Conservation (phyloP, 768 basidiomycete species). For the Hebeloma cylindrosporum region DNA sequence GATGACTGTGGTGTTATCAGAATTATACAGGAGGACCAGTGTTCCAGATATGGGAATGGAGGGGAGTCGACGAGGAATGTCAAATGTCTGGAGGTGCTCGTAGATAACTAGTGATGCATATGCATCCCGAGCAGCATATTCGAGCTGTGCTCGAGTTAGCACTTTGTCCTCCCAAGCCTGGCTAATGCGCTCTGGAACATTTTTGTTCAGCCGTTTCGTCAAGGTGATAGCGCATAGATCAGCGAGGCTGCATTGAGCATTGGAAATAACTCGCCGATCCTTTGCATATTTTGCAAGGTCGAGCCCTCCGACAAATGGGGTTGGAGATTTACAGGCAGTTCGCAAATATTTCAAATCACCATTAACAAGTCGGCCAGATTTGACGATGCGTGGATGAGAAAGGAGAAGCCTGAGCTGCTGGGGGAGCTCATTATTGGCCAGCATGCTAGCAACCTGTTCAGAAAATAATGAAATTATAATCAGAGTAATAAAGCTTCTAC, state of each 20-base stretch:
- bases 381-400: slow-evolving; percentile 19
- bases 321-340: slow-evolving; percentile 10
- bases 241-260: slow-evolving; percentile 22
- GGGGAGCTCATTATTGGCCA: slow-evolving; percentile 14
- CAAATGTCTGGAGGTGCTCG: slow-evolving; percentile 16
- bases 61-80: slow-evolving; percentile 18
- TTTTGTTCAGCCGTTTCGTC: slow-evolving; percentile 13
- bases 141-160: slow-evolving; percentile 12
- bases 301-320: slow-evolving; percentile 25
- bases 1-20: slow-evolving; percentile 13
- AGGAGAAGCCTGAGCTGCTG: slow-evolving; percentile 17
- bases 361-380: slow-evolving; percentile 26
- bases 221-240: slow-evolving; percentile 31
- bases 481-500: not conserved
- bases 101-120: slow-evolving; percentile 18
- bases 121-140: slow-evolving; percentile 20
- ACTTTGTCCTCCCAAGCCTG: slow-evolving; percentile 14
- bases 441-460: slow-evolving; percentile 8
- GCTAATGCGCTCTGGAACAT: slow-evolving; percentile 14
- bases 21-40: slow-evolving; percentile 13
- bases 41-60: not conserved
- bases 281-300: slow-evolving; percentile 32
- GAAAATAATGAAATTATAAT: slow-evolving; percentile 1
- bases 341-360: slow-evolving; percentile 24
- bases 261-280: slow-evolving; percentile 16